Conservation (phyloP, 2,329 filamentous ascomycete species). For the Colletotrichum liriopes region DNA sequence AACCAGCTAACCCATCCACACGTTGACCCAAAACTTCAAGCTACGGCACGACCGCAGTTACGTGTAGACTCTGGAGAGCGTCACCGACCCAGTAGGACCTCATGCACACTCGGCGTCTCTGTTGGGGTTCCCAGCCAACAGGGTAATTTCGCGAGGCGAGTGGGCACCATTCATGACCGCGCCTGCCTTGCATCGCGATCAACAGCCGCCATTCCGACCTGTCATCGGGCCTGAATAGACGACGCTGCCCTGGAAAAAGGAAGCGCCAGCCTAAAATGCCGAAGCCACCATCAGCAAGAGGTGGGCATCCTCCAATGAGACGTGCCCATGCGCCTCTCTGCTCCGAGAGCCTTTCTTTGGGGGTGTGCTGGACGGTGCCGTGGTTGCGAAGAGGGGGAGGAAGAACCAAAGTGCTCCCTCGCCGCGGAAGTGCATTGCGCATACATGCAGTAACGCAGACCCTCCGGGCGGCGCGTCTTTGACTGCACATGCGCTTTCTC, state of each 20-base stretch:
- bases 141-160: constrained; percentile 33
- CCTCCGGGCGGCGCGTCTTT: neutral
- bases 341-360: neutral
- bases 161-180: constrained; percentile 17
- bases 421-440: constrained; percentile 9
- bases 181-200: constrained; percentile 34
- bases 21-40: neutral
- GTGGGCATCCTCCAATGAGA: constrained; percentile 1
- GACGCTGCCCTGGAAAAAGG: neutral
- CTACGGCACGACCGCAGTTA: neutral
- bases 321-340: neutral
- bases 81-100: neutral
- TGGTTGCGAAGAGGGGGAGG: neutral
- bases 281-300: constrained; percentile 14
- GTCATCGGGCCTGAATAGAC: constrained; percentile 24
- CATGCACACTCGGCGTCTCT: constrained; percentile 24
- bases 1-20: neutral
- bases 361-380: neutral
- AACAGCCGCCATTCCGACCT: constrained; percentile 39
- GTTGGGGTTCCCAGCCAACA: constrained; percentile 34
- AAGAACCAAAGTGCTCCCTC: neutral
- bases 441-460: constrained; percentile 4
- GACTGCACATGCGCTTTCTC: neutral
- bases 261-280: constrained; percentile 18
- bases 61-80: constrained; percentile 2